Conservation (phyloP, 1,284 basidiomycete genomes). For the Ceratobasidium sp. region DNA sequence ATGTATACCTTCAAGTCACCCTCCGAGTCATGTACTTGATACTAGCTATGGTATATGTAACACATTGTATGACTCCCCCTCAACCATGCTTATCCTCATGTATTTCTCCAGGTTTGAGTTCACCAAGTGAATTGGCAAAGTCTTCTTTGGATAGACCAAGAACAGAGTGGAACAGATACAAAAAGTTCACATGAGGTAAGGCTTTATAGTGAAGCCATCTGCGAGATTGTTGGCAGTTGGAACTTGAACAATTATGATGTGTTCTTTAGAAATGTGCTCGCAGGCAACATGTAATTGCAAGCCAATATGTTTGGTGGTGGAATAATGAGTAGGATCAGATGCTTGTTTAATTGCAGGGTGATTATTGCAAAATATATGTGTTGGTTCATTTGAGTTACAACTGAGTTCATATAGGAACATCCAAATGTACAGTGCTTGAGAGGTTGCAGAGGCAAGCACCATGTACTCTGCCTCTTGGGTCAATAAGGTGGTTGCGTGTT, state of each 20-base stretch:
- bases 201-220: slow-evolving; percentile 52
- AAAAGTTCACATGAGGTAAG: background rate
- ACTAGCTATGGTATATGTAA: no score
- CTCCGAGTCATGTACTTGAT: no score
- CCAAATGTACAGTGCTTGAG: slow-evolving; percentile 54
- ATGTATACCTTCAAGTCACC: no score
- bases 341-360: slow-evolving; percentile 52
- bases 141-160: background rate
- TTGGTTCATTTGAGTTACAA: slow-evolving; percentile 41
- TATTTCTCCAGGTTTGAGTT: background rate
- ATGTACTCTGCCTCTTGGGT: slow-evolving; percentile 61
- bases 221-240: slow-evolving; percentile 49
- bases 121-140: background rate
- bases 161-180: slow-evolving; percentile 1
- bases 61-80: background rate
- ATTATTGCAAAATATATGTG: slow-evolving; percentile 54
- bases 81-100: background rate
- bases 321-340: slow-evolving; percentile 50
- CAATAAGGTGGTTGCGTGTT: slow-evolving; percentile 58
- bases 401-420: slow-evolving; percentile 53
- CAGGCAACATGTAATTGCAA: slow-evolving; percentile 53
- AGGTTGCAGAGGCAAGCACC: slow-evolving; percentile 53
- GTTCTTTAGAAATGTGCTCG: slow-evolving; percentile 47
- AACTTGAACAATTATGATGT: slow-evolving; percentile 45
- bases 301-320: slow-evolving; percentile 56